Percentiles rank a stretch among this genome's conserved stretches.
These are phyloP conservation scores for Glutinoglossum americanum DNA, from an alignment of 495 filamentous ascomycete species.

Conservation along the genomic window DNA sequence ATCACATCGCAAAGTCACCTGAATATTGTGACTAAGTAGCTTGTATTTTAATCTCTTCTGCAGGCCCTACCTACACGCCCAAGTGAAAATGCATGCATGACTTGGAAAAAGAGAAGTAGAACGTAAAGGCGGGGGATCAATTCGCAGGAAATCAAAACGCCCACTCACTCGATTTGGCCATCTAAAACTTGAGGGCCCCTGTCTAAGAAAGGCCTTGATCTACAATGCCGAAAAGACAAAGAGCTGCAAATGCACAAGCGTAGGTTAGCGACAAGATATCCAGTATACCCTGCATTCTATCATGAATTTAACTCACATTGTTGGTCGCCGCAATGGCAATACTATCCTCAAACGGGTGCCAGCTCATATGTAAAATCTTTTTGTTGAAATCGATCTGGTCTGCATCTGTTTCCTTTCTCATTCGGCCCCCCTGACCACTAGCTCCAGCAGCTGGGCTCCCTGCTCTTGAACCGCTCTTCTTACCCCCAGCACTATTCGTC, in stretches of 20 bases:
- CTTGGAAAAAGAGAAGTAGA: background rate
- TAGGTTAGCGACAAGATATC: background rate
- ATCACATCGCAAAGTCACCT: background rate
- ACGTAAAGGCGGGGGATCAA: background rate
- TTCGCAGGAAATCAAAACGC: background rate
- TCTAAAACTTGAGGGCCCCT: background rate
- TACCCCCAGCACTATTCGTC: conserved; percentile 47
- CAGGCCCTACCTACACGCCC: background rate
- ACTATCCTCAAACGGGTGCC: conserved; percentile 98
- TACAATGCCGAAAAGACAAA: conserved; percentile 98
- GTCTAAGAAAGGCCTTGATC: conserved; percentile 1
- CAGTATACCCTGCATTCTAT: background rate
- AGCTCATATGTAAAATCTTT: conserved; percentile 99
- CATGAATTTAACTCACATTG: conserved; percentile 47
- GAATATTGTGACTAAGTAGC: background rate
- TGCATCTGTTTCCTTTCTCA: conserved; percentile 97
- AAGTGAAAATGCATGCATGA: background rate
- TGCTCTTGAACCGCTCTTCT: conserved; percentile 65
- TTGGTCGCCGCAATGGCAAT: conserved; percentile 99
- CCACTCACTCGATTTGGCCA: background rate
- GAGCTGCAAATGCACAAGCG: conserved; percentile 31
- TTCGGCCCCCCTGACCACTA: conserved; percentile 62
- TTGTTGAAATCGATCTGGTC: conserved; percentile 99
- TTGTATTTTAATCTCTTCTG: background rate
- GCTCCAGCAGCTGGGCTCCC: conserved; percentile 62